Evolutionary conservation across 805 yeast genomes (phyloP).

Genomic region (Grigorovia transvaalensis): DNA sequence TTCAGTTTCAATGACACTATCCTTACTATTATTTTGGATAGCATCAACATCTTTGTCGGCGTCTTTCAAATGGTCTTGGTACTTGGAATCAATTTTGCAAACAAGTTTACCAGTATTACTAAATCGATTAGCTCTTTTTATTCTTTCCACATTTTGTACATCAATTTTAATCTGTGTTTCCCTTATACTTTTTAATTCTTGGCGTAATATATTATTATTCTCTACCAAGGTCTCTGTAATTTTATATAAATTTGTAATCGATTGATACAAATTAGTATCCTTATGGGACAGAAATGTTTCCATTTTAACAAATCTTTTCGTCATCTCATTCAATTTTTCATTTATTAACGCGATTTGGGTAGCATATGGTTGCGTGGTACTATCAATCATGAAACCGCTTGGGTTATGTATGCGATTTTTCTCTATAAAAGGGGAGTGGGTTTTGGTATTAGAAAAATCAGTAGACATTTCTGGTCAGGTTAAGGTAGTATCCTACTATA

Average conservation of each 20-base stretch:
- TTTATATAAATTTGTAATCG: conserved; percentile 15
- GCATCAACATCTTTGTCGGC: not conserved
- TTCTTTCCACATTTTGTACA: conserved; percentile 1
- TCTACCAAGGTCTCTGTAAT: conserved; percentile 20
- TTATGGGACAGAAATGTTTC: conserved; percentile 11
- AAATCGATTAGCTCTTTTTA: not conserved
- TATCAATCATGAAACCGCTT: not conserved
- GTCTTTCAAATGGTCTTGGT: not conserved
- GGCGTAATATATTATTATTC: conserved; percentile 24
- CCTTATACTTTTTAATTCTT: conserved; percentile 4
- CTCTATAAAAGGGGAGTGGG: not conserved
- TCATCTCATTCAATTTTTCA: not conserved
- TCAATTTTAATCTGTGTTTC: conserved; percentile 4
- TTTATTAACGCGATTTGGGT: conserved; percentile 8
- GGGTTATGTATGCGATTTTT: not conserved
- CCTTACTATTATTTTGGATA: too few relatives aligned
- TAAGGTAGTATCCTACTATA: too few relatives aligned
- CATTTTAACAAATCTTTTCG: conserved; percentile 4
- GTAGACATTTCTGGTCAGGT: not conserved
- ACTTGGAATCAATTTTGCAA: not conserved
- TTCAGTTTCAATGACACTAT: too few relatives aligned
- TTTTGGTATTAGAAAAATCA: not conserved
- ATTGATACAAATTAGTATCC: conserved; percentile 12
- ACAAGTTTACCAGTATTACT: not conserved
- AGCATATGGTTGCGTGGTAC: not conserved